Evolutionary conservation across 306 rosid genomes (phyloP).

Genomic region (Medicago ruthenica): DNA sequence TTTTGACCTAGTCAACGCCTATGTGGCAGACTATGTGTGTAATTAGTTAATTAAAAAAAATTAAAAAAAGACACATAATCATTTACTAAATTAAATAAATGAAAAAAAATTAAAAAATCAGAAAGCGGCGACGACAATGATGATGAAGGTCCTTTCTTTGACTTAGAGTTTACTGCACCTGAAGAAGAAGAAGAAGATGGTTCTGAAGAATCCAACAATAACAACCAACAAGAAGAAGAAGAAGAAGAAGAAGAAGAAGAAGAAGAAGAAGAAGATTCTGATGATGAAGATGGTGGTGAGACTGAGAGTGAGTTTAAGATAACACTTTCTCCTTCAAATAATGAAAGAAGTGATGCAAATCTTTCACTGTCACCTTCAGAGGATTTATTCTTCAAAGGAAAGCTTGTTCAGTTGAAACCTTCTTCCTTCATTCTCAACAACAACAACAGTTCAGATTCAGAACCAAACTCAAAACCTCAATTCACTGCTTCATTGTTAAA

Average conservation of each 20-base stretch:
- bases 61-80: too few species aligned
- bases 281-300: constrained; percentile 35
- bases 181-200: constrained; percentile 62
- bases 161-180: constrained; percentile 79
- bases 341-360: constrained; percentile 65
- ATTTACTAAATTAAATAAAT: too few species aligned
- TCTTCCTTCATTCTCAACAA: constrained; percentile 44
- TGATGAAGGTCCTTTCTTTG: constrained; percentile 91
- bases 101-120: too few species aligned
- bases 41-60: too few species aligned
- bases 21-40: too few species aligned
- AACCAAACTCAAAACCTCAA: constrained; percentile 67
- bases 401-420: constrained; percentile 69
- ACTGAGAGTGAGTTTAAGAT: constrained; percentile 74
- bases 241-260: constrained; percentile 22
- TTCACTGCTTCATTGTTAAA: too few species aligned
- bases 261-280: constrained; percentile 39
- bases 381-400: constrained; percentile 77
- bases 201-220: constrained; percentile 26
- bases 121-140: constrained; percentile 4
- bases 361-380: constrained; percentile 78
- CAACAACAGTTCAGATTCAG: constrained; percentile 50
- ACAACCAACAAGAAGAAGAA: not conserved
- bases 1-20: too few species aligned
- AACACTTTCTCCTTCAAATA: constrained; percentile 72